Evolutionary conservation across 164 flowering plant species (phyloP).

Genomic region (Liriodendron chinense): DNA sequence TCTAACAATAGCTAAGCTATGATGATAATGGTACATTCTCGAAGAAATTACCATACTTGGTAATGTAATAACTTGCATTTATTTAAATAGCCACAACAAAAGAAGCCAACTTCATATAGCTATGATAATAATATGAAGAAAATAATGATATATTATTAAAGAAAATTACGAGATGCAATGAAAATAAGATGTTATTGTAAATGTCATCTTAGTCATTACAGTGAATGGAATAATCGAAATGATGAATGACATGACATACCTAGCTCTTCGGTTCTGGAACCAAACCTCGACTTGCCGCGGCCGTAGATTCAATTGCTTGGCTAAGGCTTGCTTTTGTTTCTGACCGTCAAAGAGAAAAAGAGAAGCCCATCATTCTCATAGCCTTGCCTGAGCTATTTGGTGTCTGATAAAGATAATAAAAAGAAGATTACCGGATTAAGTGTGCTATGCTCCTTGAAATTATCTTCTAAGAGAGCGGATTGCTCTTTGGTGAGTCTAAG

Average conservation of each 20-base stretch:
- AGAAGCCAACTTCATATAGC: no score
- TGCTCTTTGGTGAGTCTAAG: slow-evolving; percentile 86
- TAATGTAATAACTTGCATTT: no score
- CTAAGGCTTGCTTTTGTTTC: slow-evolving; percentile 90
- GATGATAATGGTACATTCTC: no score
- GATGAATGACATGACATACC: slow-evolving; percentile 28
- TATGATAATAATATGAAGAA: no score
- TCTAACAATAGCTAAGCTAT: no score
- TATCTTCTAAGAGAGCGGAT: slow-evolving; percentile 81
- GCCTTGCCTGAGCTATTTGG: not conserved
- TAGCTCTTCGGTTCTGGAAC: slow-evolving; percentile 93
- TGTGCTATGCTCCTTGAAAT: slow-evolving; percentile 81
- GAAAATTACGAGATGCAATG: no score
- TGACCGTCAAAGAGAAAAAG: slow-evolving; percentile 22
- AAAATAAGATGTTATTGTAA: no score
- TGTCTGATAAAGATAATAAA: not conserved
- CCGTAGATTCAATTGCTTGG: slow-evolving; percentile 65
- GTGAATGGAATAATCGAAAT: not conserved
- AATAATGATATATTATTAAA: no score
- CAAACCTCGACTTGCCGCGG: slow-evolving; percentile 92
- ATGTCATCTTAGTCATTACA: not conserved
- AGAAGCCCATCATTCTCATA: not conserved
- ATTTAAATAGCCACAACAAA: no score
- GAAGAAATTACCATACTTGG: no score
- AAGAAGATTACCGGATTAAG: slow-evolving; percentile 69